Base-by-base conservation (phyloP, 192 early-diverging fungal species). In the Chytriomyces sp. region DNA sequence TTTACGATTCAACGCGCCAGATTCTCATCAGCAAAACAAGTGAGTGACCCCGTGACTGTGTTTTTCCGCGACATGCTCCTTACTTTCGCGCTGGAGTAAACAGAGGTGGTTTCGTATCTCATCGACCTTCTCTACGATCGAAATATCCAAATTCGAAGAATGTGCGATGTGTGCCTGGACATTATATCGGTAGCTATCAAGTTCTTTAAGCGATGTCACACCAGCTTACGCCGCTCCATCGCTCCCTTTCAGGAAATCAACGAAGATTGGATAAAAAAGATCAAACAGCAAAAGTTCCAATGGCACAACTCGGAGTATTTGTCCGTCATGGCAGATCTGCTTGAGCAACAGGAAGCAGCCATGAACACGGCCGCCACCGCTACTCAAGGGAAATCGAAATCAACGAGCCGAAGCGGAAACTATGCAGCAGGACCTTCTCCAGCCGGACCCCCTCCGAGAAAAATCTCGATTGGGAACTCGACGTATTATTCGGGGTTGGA, bases 301-400 rank as follows among this genome's bases (percentile, higher is more conserved):
- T 89, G 80, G 78, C 89, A 90, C 79, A 90, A 90, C 69, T 70
- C 84, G 4, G 89, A 90, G 75, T 90, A 88, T 83, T 62, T 88
- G 7, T 45, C 68, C 18, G 74, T 84, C 10, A 82, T 88, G 28
- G 74, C 86, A 6, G 80, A 85, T 26, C 28, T 79, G 0, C 68
- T 80, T n/a, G 50, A 62, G 16, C 59, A 79, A 45, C 48, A 79
- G 16, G 75, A 60, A 45, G 69, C n/a, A 28, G 62, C 62, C 24
- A 45, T 50, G 61, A 26, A n/a, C 64, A 77, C 66, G 35, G 81
- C 44, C 50, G 69, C 45, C 61, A 62, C 70, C 13, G 62, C 69
- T 45, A 35, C 26, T 13, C 18, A 35, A 49, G 20, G 48, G 49
- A 6, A 20, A 26, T 13, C n/a, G 18, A 60, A 61, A 67, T 57